Evolutionary conservation across 495 filamentous ascomycete genomes (phyloP).

Genomic region (Collariella sp.): DNA sequence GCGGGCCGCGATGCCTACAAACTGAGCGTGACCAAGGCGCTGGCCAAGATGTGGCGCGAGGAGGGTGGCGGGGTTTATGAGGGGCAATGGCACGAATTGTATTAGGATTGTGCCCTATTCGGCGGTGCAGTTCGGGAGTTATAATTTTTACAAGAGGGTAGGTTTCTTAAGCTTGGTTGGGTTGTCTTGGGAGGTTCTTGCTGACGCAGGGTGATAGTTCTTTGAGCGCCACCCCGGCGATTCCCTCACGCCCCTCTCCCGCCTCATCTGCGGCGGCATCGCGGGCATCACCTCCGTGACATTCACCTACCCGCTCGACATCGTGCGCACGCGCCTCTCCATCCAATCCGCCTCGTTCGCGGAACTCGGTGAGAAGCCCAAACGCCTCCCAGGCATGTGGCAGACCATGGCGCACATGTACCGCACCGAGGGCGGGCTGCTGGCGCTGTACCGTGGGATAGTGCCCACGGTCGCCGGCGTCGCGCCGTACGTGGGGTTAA

Average conservation of each 20-base stretch:
- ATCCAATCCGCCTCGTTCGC: slow-evolving; percentile 94
- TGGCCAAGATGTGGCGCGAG: slow-evolving; percentile 90
- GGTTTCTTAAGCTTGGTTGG: slow-evolving; percentile 21
- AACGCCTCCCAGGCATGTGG: slow-evolving; percentile 89
- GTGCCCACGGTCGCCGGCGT: slow-evolving; percentile 90
- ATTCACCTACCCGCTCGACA: slow-evolving; percentile 77
- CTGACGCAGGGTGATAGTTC: slow-evolving; percentile 30
- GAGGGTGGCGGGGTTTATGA: slow-evolving; percentile 98
- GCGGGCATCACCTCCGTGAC: slow-evolving; percentile 91
- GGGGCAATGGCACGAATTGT: slow-evolving; percentile 96
- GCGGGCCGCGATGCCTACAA: slow-evolving; percentile 87
- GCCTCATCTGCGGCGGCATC: slow-evolving; percentile 74
- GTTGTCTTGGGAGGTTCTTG: slow-evolving; percentile 7
- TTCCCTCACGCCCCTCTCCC: slow-evolving; percentile 56
- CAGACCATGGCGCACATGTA: slow-evolving; percentile 75
- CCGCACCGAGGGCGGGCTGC: slow-evolving; percentile 75
- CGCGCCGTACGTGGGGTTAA: slow-evolving; percentile 91
- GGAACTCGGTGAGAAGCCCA: slow-evolving; percentile 48
- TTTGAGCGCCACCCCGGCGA: slow-evolving; percentile 64
- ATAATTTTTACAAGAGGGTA: slow-evolving; percentile 94
- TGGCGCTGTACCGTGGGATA: slow-evolving; percentile 84
- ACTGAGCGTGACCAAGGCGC: slow-evolving; percentile 76
- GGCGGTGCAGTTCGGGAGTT: slow-evolving; percentile 94
- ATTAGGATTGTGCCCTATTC: slow-evolving; percentile 97
- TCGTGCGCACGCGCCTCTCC: slow-evolving; percentile 88